Conservation (phyloP, 371 early-diverging fungal genomes). For the Blakeslea trispora region DNA sequence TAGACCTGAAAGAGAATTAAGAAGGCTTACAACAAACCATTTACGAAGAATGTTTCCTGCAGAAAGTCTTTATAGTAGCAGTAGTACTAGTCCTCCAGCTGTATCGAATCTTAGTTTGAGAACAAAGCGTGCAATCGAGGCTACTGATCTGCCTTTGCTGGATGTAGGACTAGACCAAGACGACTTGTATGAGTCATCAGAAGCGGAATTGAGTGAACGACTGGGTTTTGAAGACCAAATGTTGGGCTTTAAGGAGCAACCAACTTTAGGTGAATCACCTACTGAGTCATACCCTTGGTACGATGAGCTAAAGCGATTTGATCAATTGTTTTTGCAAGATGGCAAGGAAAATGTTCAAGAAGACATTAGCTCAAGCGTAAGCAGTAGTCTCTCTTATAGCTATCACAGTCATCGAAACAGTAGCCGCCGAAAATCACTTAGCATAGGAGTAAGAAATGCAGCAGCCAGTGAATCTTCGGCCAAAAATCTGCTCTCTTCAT, state of each 20-base stretch:
- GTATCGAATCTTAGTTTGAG: constrained; percentile 37
- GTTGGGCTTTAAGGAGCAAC: constrained; percentile 17
- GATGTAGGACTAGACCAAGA: constrained; percentile 39
- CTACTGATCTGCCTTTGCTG: constrained; percentile 44
- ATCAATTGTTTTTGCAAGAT: constrained; percentile 27
- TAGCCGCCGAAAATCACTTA: background rate
- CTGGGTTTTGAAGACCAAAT: background rate
- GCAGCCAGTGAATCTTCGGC: background rate
- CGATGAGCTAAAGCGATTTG: constrained; percentile 27
- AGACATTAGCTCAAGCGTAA: background rate
- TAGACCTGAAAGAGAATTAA: constrained; percentile 72
- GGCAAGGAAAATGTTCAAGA: background rate
- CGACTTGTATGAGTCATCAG: constrained; percentile 7
- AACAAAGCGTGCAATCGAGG: constrained; percentile 42
- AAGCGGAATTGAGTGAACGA: constrained; percentile 1
- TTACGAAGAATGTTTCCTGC: constrained; percentile 65
- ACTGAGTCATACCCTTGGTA: constrained; percentile 30
- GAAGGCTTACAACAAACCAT: constrained; percentile 61
- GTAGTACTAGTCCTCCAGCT: constrained; percentile 1
- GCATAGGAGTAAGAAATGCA: background rate
- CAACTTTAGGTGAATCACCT: constrained; percentile 29
- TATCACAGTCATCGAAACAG: background rate
- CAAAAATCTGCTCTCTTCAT: background rate
- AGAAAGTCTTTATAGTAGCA: constrained; percentile 21
- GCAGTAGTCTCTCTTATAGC: background rate